Conservation (phyloP, 768 basidiomycete genomes). For the Leccinum boreale region DNA sequence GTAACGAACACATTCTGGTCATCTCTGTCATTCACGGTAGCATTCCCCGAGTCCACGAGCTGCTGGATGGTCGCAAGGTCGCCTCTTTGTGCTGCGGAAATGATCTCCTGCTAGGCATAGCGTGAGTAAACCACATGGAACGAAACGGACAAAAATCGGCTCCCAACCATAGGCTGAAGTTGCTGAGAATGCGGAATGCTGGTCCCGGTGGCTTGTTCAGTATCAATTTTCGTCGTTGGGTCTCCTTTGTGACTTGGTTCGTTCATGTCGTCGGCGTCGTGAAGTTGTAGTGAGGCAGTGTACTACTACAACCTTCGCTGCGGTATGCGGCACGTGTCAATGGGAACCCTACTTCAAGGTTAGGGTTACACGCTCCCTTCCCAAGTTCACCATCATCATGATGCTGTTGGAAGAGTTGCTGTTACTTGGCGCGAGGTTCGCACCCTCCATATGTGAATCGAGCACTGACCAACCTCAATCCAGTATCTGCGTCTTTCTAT, state of each 20-base stretch:
- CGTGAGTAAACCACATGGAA: slow-evolving; percentile 2
- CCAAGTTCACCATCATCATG: slow-evolving; percentile 2
- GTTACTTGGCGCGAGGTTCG: slow-evolving; percentile 21
- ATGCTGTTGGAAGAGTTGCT: slow-evolving; percentile 10
- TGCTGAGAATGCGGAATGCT: slow-evolving; percentile 23
- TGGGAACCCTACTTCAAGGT: slow-evolving; percentile 29
- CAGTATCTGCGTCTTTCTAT: slow-evolving; percentile 52
- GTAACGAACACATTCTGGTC: slow-evolving; percentile 67
- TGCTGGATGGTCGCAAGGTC: slow-evolving; percentile 63
- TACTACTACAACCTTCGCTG: not conserved
- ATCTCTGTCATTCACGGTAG: slow-evolving; percentile 76
- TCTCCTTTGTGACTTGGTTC: slow-evolving; percentile 27
- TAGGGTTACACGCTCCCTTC: slow-evolving; percentile 23
- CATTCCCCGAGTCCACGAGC: slow-evolving; percentile 69
- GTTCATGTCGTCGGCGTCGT: slow-evolving; percentile 29
- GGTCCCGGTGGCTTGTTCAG: slow-evolving; percentile 28
- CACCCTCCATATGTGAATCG: not conserved
- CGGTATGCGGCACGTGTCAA: slow-evolving; percentile 6
- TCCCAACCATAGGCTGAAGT: slow-evolving; percentile 22
- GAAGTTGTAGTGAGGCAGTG: slow-evolving; percentile 14
- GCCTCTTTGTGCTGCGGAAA: slow-evolving; percentile 85
- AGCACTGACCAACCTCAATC: slow-evolving; percentile 1
- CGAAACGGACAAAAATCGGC: not conserved
- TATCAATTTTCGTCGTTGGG: slow-evolving; percentile 27
- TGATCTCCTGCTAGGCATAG: slow-evolving; percentile 51